Evolutionary conservation across 805 yeast genomes (phyloP), one percentile per base, ranked within the genome.

Genomic region (Teunomyces pallodes): DNA sequence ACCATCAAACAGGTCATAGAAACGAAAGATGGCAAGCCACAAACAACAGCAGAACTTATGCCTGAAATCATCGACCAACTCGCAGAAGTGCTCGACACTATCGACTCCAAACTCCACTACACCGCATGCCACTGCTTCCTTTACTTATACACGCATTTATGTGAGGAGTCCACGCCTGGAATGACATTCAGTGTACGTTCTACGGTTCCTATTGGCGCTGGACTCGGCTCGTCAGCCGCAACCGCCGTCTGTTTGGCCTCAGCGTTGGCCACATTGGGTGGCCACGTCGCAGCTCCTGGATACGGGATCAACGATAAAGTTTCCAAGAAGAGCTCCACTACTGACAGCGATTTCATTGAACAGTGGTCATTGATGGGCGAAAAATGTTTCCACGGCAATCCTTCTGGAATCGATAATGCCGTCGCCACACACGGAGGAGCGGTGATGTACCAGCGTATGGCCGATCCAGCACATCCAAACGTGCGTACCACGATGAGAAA

Each of bases 371-470:
- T 86, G 54, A 76, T 92, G 72, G 98, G 97, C 33, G 99, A 94
- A 65, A 86, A 86, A 62, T 90, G 97, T 62, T 87, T 91, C 56
- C 98, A 92, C 62, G 98, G 98, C 1, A 90, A 87, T 57, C 99
- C 99, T 7, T 85, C 95, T 14, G 99, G 99, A 9, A 90, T 94
- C 46, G 99, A 94, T 65, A 94, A 94, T 61, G 90, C 97, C 0
- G 97, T 92, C 43, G 95, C 98, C 1, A 87, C 97, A 0, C 84
- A 84, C 56, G 99, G 99, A 17, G 97, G 97, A 42, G 98, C 98
- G 0, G 96, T 94, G 0, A 75, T 85, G 81, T 92, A 84, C 68
- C 92, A 87, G 67, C 80, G 96, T 59, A 71, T 64, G 71, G 67
- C 69, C 13, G 69, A 72, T 46, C 77, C 86, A 2, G 57, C 76